A percentile compares a stretch with the other conserved stretches of the same genome.
Evolutionary conservation across 2,329 filamentous ascomycete genomes (phyloP).

Genomic region (Alternaria hordeiaustralica): DNA sequence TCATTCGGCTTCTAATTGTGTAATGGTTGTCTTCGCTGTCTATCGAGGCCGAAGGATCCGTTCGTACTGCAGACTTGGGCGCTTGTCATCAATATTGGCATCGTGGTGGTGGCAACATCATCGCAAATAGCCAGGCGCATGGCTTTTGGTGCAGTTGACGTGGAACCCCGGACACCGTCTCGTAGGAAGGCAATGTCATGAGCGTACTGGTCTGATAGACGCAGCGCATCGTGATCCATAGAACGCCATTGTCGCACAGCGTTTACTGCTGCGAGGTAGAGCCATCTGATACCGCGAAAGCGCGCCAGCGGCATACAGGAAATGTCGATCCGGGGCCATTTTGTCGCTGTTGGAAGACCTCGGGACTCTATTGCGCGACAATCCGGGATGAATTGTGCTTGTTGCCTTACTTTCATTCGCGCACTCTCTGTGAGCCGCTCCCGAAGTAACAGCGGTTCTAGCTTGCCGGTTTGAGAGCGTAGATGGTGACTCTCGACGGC

Average conservation of each 20-base stretch:
- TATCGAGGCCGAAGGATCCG: not conserved
- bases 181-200: not conserved
- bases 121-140: not conserved
- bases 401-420: not conserved
- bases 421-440: not conserved
- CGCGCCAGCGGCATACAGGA: not conserved
- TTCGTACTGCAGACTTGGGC: not conserved
- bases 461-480: not conserved
- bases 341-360: not conserved
- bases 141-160: not conserved
- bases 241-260: not conserved
- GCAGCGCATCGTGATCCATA: not conserved
- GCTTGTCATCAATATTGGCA: not conserved
- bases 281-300: conserved; percentile 12
- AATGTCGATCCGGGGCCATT: not conserved
- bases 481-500: not conserved
- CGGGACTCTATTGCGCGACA: not conserved
- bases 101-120: not conserved
- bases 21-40: conserved; percentile 1
- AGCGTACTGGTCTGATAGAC: not conserved
- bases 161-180: not conserved
- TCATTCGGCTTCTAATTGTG: not conserved
- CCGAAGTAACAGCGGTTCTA: not conserved
- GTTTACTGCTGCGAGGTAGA: not conserved
- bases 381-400: not conserved